Percentiles rank a stretch among this genome's conserved stretches.
These are phyloP conservation scores for Vigna trinervia DNA, from an alignment of 306 rosid species.

Conservation along the genomic window DNA sequence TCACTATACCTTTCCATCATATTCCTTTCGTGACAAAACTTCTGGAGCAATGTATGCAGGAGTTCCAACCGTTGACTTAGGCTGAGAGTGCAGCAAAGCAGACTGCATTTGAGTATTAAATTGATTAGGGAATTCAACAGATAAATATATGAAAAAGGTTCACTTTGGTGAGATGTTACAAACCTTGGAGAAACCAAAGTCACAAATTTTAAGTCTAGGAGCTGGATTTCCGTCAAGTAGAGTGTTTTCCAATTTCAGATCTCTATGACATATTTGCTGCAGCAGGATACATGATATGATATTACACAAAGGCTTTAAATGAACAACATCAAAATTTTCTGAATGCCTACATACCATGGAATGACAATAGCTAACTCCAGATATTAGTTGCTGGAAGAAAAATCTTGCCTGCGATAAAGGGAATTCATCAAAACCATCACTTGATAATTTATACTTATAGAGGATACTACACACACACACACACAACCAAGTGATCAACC, in stretches of 20 bases:
- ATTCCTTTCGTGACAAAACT: constrained; percentile 76
- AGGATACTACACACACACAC: background rate
- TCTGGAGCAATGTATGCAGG: constrained; percentile 98
- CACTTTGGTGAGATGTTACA: constrained; percentile 29
- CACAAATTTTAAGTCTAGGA: constrained; percentile 89
- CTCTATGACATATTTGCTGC: constrained; percentile 96
- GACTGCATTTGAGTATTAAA: constrained; percentile 59
- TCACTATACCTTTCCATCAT: constrained; percentile 83
- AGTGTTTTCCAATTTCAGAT: constrained; percentile 90
- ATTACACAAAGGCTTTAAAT: constrained; percentile 5
- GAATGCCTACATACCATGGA: constrained; percentile 62
- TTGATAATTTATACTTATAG: background rate
- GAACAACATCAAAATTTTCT: background rate
- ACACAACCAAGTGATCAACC: constrained; percentile 52
- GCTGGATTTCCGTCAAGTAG: constrained; percentile 87
- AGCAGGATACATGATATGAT: background rate
- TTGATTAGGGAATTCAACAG: constrained; percentile 3
- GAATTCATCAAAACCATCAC: constrained; percentile 22
- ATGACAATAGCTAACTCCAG: constrained; percentile 95
- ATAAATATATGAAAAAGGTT: constrained; percentile 23
- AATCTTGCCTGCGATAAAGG: constrained; percentile 76
- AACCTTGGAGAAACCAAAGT: constrained; percentile 97
- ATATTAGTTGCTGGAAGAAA: constrained; percentile 97
- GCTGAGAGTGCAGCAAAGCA: constrained; percentile 81
- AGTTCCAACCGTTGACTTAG: constrained; percentile 93